Evolutionary conservation across 768 basidiomycete genomes (phyloP).

Genomic region (Pleurotus giganteus): DNA sequence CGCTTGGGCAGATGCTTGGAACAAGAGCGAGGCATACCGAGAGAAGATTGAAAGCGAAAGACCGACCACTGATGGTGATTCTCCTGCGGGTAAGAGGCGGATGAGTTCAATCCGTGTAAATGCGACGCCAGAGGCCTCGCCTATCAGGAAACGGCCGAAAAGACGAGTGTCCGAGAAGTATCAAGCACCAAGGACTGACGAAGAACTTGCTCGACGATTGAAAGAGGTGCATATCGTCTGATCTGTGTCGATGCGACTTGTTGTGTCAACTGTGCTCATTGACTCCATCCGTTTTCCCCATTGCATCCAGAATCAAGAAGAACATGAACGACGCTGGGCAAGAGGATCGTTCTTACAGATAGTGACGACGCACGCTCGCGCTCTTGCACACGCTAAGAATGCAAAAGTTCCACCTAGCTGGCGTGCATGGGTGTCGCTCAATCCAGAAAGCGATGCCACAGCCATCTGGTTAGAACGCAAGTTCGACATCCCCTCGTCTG

Average conservation of each 20-base stretch:
- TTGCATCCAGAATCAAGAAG: slow-evolving; percentile 60
- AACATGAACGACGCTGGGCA: slow-evolving; percentile 73
- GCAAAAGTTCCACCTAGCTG: slow-evolving; percentile 40
- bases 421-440: slow-evolving; percentile 74
- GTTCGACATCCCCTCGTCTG: slow-evolving; percentile 66
- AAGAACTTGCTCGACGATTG: slow-evolving; percentile 61
- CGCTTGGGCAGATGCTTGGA: slow-evolving; percentile 62
- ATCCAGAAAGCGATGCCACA: slow-evolving; percentile 69
- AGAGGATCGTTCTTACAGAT: slow-evolving; percentile 63
- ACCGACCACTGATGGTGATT: slow-evolving; percentile 11
- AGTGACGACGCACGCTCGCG: slow-evolving; percentile 37
- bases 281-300: slow-evolving; percentile 13
- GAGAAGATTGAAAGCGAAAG: slow-evolving; percentile 38
- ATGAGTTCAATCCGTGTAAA: slow-evolving; percentile 23
- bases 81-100: slow-evolving; percentile 31
- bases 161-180: slow-evolving; percentile 44
- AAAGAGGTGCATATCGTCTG: slow-evolving; percentile 53
- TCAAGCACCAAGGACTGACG: slow-evolving; percentile 55
- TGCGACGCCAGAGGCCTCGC: slow-evolving; percentile 19
- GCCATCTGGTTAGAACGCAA: slow-evolving; percentile 81
- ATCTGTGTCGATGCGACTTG: slow-evolving; percentile 15
- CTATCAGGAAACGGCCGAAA: slow-evolving; percentile 37
- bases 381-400: slow-evolving; percentile 22
- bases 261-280: slow-evolving; percentile 14
- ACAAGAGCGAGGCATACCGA: slow-evolving; percentile 59